Base-by-base conservation (phyloP, 176 grass and related monocot species). In the Otatea glauca region DNA sequence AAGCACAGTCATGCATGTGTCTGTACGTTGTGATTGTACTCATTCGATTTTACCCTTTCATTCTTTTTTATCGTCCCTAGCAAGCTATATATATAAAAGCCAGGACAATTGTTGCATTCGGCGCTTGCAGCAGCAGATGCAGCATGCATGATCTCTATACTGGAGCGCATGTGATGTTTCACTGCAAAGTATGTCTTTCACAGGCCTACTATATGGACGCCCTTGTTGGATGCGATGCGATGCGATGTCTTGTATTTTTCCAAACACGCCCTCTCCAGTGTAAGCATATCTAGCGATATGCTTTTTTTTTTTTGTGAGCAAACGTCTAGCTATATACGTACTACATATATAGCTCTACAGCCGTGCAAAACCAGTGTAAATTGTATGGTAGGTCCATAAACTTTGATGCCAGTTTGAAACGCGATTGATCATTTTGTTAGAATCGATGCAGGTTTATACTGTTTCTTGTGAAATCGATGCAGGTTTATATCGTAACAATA, bases 131-230 rank as follows among this genome's bases (percentile, higher is more conserved):
- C 38, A 24, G 35, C 58, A 76, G 43, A 71, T 47, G 18, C 21
- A 48, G 67, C 38, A 43, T 42, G 68, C 53, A 16, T 38, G 10
- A 62, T n/a, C 17, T 45, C 4, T 37, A 24, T 4, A 71, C 45
- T 84, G 34, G 60, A 53, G 45, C 45, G 76, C 34, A 27, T 68
- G 72, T 67, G 72, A 84, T 54, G 34, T 65, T 53, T 84, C 61
- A 21, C 82, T 67, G 82, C 65, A 29, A 74, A 66, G 70, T 20
- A 65, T 66, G 35, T 21, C 34, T 76, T 43, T 68, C 82, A 76
- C 82, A 56, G 37, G 82, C 34, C 16, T 15, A 44, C 51, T 82
- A 68, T 56, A 32, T 73, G 47, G 12, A 8, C 2, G 7, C 13
- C 21, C 43, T 62, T 75, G 9, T 53, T 66, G 55, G 60, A 75